Percentiles rank a stretch among this genome's conserved stretches.
These are phyloP conservation scores for Eutrema japonicum DNA, from an alignment of 345 rosid genomes.

Conservation along the genomic window DNA sequence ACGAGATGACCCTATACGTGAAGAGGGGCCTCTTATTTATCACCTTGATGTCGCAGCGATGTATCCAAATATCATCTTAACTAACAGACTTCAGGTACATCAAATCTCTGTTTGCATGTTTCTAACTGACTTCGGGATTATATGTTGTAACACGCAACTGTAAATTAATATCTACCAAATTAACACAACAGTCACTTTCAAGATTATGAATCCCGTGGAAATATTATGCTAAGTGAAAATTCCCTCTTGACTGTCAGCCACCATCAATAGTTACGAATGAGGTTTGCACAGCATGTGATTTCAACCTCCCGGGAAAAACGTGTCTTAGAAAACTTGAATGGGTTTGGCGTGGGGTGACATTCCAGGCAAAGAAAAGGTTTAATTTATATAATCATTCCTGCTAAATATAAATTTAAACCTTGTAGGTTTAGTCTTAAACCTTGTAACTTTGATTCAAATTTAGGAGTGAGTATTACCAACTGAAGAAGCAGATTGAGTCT, in stretches of 20 bases:
- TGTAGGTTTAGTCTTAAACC: constrained; percentile 35
- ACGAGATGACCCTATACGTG: constrained; percentile 79
- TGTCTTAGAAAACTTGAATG: constrained; percentile 97
- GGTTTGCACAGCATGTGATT: constrained; percentile 94
- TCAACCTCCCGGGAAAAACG: constrained; percentile 90
- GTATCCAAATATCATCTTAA: constrained; percentile 98
- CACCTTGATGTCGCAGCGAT: constrained; percentile 99
- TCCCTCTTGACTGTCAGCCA: constrained; percentile 63
- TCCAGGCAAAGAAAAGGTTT: constrained; percentile 87
- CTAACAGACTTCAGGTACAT: constrained; percentile 95
- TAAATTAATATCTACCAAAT: constrained; percentile 19
- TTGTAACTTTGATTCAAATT: constrained; percentile 34
- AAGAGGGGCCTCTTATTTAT: constrained; percentile 95
- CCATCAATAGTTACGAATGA: constrained; percentile 91
- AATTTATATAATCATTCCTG: constrained; percentile 8
- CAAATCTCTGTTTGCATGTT: constrained; percentile 11
- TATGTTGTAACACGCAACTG: constrained; percentile 15
- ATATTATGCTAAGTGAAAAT: constrained; percentile 14
- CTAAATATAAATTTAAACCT: constrained; percentile 27
- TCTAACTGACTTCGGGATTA: constrained; percentile 6
- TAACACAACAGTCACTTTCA: constrained; percentile 4
- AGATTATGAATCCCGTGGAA: constrained; percentile 15
- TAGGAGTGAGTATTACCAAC: constrained; percentile 86
- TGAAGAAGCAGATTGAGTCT: constrained; percentile 94
- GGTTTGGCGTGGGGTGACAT: constrained; percentile 99